Base-by-base conservation (phyloP, 2,329 filamentous ascomycete genomes). In the Ceratocystis colombiana region DNA sequence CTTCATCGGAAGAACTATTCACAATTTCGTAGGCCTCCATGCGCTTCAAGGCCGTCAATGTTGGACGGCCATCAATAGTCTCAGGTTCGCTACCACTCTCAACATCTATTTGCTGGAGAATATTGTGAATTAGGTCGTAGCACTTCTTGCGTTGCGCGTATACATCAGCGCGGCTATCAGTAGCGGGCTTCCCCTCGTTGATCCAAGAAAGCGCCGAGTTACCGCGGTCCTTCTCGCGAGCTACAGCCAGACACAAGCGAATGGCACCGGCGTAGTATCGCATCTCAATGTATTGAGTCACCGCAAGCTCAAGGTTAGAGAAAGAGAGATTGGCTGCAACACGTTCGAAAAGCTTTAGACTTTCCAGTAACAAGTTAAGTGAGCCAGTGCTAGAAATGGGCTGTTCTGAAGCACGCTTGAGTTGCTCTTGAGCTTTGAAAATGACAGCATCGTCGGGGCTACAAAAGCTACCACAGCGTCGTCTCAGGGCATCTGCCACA, bases 381-480 rank as follows among this genome's bases (percentile, higher is more conserved):
- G 88, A 89, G 64, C 85, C 80, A 70, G 92, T 93, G 3, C 85
- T 85, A 72, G 91, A 90, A 3, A 82, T 79, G 8, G 86, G 84
- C 61, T 89, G 84, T 74, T 96, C 92, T 1, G 87, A 86, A 0
- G 93, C 93, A 70, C 90, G 84, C 79, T 96, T 95, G 64, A 97
- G 79, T 72, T 93, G 89, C 75, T 99, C 94, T 74, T 97, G 93
- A 0, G 94, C 94, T 76, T 96, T 97, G 85, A 99, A 99, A 71
- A 96, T 93, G 70, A 97, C 86, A 1, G 97, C 94, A 77, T 99
- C 94, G 70, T 99, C 93, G 0, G 93, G 87, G 72, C 92, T 96
- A 75, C 94, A 99, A 81, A 99, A 99, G 76, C 89, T 96, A 69
- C 94, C 95, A 71, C 94, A 99, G 71, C 92, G 85, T 71, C 94